Evolutionary conservation across 208 protist species (phyloP).

Genomic region (Trypanosoma brucei): DNA sequence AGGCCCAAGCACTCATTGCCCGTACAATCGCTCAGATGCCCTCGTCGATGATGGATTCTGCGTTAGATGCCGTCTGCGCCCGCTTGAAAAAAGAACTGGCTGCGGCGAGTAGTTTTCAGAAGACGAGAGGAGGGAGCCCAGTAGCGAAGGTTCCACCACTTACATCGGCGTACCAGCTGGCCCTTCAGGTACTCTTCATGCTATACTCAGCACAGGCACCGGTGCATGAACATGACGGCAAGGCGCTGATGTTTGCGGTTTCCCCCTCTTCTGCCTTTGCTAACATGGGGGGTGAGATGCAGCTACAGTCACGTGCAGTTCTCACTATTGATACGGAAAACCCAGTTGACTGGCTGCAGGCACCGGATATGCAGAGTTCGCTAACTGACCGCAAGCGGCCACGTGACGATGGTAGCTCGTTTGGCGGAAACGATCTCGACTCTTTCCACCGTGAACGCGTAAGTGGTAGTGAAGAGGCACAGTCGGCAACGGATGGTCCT

Average conservation of each 20-base stretch:
- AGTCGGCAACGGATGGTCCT: conserved; percentile 5
- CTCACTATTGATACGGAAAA: conserved; percentile 58
- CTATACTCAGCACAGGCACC: conserved; percentile 59
- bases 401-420: conserved; percentile 5
- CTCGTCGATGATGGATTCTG: conserved; percentile 40
- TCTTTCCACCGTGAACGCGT: neutral
- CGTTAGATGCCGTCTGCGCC: conserved; percentile 37
- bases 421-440: conserved; percentile 2
- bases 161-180: conserved; percentile 54
- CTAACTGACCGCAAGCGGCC: conserved; percentile 24
- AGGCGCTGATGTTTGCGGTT: conserved; percentile 9
- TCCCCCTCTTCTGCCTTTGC: conserved; percentile 1
- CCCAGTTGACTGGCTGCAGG: conserved; percentile 54
- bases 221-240: conserved; percentile 28
- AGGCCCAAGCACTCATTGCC: conserved; percentile 61
- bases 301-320: conserved; percentile 16
- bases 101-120: neutral
- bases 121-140: neutral
- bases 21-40: conserved; percentile 64
- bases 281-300: conserved; percentile 13
- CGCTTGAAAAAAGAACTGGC: conserved; percentile 13
- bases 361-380: conserved; percentile 10
- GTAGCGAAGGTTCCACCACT: conserved; percentile 6
- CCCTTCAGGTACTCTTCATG: conserved; percentile 68
- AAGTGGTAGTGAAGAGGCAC: conserved; percentile 1